These are phyloP conservation scores for Hysterium pulicare DNA, from an alignment of 2,329 filamentous ascomycete genomes.

Conservation along the genomic window DNA sequence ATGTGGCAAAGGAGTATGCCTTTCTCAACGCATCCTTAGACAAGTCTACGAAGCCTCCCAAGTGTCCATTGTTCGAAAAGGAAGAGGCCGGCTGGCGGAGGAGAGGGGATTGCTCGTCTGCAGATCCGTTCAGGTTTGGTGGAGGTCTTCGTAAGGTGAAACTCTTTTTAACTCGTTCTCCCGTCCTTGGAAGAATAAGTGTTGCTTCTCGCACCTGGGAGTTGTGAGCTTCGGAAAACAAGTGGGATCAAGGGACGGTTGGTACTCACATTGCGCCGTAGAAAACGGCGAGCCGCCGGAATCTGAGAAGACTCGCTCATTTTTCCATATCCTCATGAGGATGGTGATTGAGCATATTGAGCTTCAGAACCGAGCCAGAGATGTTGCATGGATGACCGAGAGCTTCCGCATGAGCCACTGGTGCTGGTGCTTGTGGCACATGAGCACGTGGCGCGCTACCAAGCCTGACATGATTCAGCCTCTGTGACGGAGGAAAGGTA, in stretches of 20 bases:
- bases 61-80: conserved; percentile 26
- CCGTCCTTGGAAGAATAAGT: conserved; percentile 81
- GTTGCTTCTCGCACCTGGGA: conserved; percentile 73
- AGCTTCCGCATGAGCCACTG: neutral
- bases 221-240: conserved; percentile 15
- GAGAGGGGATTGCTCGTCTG: conserved; percentile 30
- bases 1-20: conserved; percentile 61
- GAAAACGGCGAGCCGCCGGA: conserved; percentile 32
- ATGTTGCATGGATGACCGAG: neutral
- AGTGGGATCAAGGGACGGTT: conserved; percentile 4
- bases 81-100: conserved; percentile 18
- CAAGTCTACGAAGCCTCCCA: conserved; percentile 32
- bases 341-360: neutral
- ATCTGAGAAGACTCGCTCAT: conserved; percentile 16
- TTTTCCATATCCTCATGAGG: neutral
- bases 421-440: too few relatives aligned
- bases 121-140: conserved; percentile 42
- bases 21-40: conserved; percentile 27
- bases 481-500: too few relatives aligned
- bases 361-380: neutral
- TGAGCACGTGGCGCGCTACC: too few relatives aligned
- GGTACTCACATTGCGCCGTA: conserved; percentile 37
- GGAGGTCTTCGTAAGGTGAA: conserved; percentile 64
- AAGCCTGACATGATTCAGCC: too few relatives aligned
- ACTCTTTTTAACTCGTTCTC: conserved; percentile 75